Evolutionary conservation across 495 filamentous ascomycete species (phyloP), one percentile per base, ranked within the genome.

Genomic region (Cetradonia linearis): DNA sequence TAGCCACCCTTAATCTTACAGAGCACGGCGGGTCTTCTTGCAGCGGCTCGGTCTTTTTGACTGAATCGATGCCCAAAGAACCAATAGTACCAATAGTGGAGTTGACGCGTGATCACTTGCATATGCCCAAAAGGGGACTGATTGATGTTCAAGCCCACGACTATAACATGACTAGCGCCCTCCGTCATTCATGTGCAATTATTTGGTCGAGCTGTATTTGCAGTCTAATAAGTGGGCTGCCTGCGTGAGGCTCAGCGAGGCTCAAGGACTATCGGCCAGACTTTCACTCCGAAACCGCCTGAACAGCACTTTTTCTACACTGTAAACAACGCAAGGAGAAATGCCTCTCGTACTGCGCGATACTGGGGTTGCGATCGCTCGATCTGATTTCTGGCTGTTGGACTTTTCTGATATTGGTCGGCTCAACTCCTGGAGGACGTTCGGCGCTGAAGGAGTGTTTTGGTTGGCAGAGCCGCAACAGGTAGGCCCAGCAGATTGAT

Each of bases 1-100:
- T 46, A 46, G 10, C 8, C 42, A 54, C n/a, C 50, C 50, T 54
- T 54, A 54, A 54, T 54, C 50, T 54, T 54, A 54, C 50, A 54
- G 50, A 53, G 8, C 14, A 31, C 31, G 30, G 50, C 50, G 50
- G 50, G 50, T 34, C n/a, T 3, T 54, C 30, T 20, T 54, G 50
- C 50, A 54, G 30, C 33, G 30, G n/a, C 30, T 54, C 30, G 31
- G 31, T 20, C 25, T 23, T 54, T 36, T 54, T 54, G 16, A 18
- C 33, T 34, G 34, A 54, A 54, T 33, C 18, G 50, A 54, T 54
- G 50, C 30, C 28, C 20, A 34, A 54, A 34, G 50, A 31, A 28
- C 50, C 50, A 54, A 54, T 36, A 54, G 50, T 54, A 28, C 50
- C 50, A 54, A 54, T 36, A 54, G 50, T 54, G 50, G 50, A 54